Evolutionary conservation across 169 alveolate species (phyloP).

Genomic region (Plasmodium chabaudi): DNA sequence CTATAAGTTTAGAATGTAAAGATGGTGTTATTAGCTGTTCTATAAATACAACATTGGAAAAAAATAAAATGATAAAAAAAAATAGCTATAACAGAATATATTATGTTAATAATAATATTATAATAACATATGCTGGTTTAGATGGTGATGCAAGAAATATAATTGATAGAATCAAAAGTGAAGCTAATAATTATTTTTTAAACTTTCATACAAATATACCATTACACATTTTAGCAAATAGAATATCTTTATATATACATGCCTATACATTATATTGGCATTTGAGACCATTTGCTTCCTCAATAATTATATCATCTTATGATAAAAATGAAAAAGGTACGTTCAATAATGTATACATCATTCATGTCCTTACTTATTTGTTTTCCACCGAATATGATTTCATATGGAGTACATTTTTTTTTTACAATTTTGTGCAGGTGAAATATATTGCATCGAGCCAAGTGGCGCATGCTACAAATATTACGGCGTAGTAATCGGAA

Average conservation of each 20-base stretch:
- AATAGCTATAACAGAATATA: slow-evolving; percentile 89
- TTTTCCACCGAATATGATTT: not conserved
- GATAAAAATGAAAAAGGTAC: slow-evolving; percentile 85
- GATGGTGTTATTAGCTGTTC: slow-evolving; percentile 93
- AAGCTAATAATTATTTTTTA: slow-evolving; percentile 88
- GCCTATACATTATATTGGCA: slow-evolving; percentile 92
- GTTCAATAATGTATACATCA: not conserved
- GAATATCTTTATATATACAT: slow-evolving; percentile 93
- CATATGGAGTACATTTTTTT: not conserved
- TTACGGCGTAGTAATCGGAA: slow-evolving; percentile 94
- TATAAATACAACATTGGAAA: slow-evolving; percentile 34
- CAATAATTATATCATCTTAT: slow-evolving; percentile 90
- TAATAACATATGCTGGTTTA: slow-evolving; percentile 92
- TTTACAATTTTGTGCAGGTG: slow-evolving; percentile 78
- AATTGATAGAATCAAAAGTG: slow-evolving; percentile 92
- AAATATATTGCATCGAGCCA: slow-evolving; percentile 92
- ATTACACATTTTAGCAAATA: slow-evolving; percentile 92
- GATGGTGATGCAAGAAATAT: slow-evolving; percentile 95
- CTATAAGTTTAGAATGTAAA: slow-evolving; percentile 90
- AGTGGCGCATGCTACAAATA: slow-evolving; percentile 94
- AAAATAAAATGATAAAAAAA: slow-evolving; percentile 79
- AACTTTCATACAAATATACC: slow-evolving; percentile 93
- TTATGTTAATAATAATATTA: slow-evolving; percentile 88
- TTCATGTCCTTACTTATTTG: not conserved
- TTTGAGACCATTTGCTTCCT: slow-evolving; percentile 95